Evolutionary conservation across 805 yeast species (phyloP).

Genomic region (Teunomyces aglyptinius): DNA sequence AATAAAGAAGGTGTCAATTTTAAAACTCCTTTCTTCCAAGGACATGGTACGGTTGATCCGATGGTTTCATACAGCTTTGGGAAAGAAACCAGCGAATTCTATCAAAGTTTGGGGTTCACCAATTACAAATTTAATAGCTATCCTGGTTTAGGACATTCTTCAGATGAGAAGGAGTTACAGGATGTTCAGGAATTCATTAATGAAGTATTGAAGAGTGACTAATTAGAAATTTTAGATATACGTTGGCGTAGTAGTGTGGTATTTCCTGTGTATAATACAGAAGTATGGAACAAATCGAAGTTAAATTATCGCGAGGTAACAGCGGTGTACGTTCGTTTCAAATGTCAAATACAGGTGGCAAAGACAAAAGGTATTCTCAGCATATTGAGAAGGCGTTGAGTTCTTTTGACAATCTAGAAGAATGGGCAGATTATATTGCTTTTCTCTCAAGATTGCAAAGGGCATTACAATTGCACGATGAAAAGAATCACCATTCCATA

Average conservation of each 20-base stretch:
- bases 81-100: slow-evolving; percentile 41
- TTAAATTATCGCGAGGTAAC: not conserved
- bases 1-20: slow-evolving; percentile 41
- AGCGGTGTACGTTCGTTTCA: slow-evolving; percentile 40
- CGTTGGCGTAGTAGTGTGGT: not conserved
- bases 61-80: slow-evolving; percentile 49
- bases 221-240: not conserved
- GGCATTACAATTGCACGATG: slow-evolving; percentile 47
- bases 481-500: slow-evolving; percentile 20
- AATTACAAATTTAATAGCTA: slow-evolving; percentile 50
- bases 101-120: slow-evolving; percentile 45
- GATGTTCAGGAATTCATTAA: slow-evolving; percentile 45
- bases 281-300: not conserved
- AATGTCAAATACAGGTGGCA: slow-evolving; percentile 14
- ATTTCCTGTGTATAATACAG: slow-evolving; percentile 3
- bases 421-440: slow-evolving; percentile 98
- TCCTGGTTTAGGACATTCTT: slow-evolving; percentile 64
- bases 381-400: slow-evolving; percentile 71
- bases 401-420: slow-evolving; percentile 77
- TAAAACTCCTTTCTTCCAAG: slow-evolving; percentile 77
- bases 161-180: slow-evolving; percentile 62
- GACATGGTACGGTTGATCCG: slow-evolving; percentile 82
- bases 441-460: slow-evolving; percentile 77
- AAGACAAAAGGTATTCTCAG: slow-evolving; percentile 66
- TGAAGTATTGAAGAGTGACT: slow-evolving; percentile 12